These are phyloP conservation scores for Lecanicillium sp. DNA, from an alignment of 2,329 filamentous ascomycete genomes.

Conservation along the genomic window DNA sequence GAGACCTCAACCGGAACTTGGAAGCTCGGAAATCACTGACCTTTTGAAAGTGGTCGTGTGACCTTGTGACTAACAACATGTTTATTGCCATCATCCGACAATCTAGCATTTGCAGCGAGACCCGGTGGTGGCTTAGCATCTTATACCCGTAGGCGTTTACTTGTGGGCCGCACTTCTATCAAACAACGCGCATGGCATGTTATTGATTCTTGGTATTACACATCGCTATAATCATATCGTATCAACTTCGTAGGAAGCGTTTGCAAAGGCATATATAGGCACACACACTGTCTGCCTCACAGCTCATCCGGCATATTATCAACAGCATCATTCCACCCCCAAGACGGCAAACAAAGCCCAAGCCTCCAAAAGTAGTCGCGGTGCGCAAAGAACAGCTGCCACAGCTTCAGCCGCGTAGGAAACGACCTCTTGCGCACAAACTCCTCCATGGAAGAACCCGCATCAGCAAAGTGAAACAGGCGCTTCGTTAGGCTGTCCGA, in stretches of 20 bases:
- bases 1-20: no score
- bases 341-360: constrained; percentile 69
- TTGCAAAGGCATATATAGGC: neutral
- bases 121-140: no score
- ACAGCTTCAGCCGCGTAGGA: constrained; percentile 61
- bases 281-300: constrained; percentile 9
- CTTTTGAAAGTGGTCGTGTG: no score
- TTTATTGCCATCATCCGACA: no score
- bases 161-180: no score
- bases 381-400: constrained; percentile 89
- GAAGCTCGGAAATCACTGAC: no score
- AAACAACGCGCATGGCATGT: no score
- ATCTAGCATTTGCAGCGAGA: no score
- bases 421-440: constrained; percentile 34
- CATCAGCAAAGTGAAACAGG: constrained; percentile 15
- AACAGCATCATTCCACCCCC: constrained; percentile 22
- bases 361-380: constrained; percentile 95
- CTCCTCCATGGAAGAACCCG: constrained; percentile 15
- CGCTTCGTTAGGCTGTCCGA: constrained; percentile 18
- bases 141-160: no score
- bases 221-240: no score
- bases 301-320: constrained; percentile 28
- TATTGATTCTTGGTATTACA: no score
- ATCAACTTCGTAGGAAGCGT: neutral
- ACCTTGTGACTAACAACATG: no score